Evolutionary conservation across 164 flowering plant genomes (phyloP).

Genomic region (grape (Vitis vinifera)): DNA sequence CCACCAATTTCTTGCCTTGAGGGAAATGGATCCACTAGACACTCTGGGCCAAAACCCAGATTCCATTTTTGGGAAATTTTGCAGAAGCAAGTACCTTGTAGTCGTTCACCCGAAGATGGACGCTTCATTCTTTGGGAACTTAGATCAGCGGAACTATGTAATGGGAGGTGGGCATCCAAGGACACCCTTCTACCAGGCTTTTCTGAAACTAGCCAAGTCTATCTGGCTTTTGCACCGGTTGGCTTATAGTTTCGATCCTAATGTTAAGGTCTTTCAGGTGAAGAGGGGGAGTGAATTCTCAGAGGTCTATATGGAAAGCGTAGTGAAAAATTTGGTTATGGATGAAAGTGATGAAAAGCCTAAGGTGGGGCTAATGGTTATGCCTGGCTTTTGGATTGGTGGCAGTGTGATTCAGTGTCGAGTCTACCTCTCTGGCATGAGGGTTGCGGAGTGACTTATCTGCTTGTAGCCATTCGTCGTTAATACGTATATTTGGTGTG

Average conservation of each 20-base stretch:
- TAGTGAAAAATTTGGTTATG: constrained; percentile 59
- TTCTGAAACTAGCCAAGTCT: constrained; percentile 81
- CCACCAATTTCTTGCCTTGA: constrained; percentile 73
- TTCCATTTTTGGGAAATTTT: constrained; percentile 77
- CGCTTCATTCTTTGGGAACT: constrained; percentile 84
- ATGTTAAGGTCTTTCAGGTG: constrained; percentile 75
- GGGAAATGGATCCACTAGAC: constrained; percentile 80
- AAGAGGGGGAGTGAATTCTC: constrained; percentile 81
- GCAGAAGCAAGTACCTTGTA: constrained; percentile 71
- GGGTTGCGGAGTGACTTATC: constrained; percentile 53
- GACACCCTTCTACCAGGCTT: constrained; percentile 93
- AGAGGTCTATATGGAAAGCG: constrained; percentile 89
- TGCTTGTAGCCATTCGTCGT: not conserved
- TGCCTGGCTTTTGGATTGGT: constrained; percentile 89
- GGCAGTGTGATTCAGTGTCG: constrained; percentile 72
- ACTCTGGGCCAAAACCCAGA: constrained; percentile 75
- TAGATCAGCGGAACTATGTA: constrained; percentile 82
- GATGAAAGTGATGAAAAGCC: constrained; percentile 57
- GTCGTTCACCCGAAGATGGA: constrained; percentile 94
- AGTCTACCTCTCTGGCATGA: constrained; percentile 80
- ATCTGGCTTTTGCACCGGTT: constrained; percentile 88
- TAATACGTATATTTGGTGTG: constrained; percentile 9
- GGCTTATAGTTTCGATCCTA: constrained; percentile 79
- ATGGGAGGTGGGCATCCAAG: constrained; percentile 91
- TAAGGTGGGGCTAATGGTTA: constrained; percentile 84